phyloP scores from a whole-genome alignment of 2,329 filamentous ascomycete species.

The Chaetothyriales sp. region DNA sequence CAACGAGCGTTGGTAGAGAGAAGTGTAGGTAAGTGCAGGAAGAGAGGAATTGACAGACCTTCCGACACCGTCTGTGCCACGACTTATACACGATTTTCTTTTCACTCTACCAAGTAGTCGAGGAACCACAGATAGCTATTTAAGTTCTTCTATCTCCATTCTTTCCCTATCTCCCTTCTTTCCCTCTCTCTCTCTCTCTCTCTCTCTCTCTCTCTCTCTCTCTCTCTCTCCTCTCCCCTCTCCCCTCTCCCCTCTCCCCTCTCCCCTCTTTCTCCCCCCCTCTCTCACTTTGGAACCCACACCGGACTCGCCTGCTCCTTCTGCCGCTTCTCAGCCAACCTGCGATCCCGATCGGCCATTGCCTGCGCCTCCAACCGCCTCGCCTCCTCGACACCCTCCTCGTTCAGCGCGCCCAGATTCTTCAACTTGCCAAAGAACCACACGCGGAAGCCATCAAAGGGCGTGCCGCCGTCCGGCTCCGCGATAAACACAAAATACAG shows the following conservation, averaged over 20 bases:
- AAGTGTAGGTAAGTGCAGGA: not conserved
- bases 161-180: not conserved
- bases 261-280: not conserved
- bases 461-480: slow-evolving; percentile 13
- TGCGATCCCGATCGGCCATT: slow-evolving; percentile 2
- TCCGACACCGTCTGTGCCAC: not conserved
- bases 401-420: slow-evolving; percentile 1
- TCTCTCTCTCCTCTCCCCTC: too few species aligned
- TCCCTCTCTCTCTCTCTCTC: not conserved
- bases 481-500: slow-evolving; percentile 17
- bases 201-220: too few species aligned
- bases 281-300: not conserved
- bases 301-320: slow-evolving; percentile 2
- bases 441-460: slow-evolving; percentile 14
- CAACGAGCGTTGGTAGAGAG: not conserved
- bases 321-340: slow-evolving; percentile 2
- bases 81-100: not conserved
- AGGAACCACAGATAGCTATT: not conserved
- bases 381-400: not conserved
- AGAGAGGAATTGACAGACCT: not conserved
- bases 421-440: slow-evolving; percentile 11
- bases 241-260: too few species aligned
- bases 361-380: slow-evolving; percentile 1
- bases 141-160: too few species aligned
- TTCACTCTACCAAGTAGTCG: not conserved